Base-by-base conservation (phyloP, 768 basidiomycete genomes). In the Tubosaeta sp. region DNA sequence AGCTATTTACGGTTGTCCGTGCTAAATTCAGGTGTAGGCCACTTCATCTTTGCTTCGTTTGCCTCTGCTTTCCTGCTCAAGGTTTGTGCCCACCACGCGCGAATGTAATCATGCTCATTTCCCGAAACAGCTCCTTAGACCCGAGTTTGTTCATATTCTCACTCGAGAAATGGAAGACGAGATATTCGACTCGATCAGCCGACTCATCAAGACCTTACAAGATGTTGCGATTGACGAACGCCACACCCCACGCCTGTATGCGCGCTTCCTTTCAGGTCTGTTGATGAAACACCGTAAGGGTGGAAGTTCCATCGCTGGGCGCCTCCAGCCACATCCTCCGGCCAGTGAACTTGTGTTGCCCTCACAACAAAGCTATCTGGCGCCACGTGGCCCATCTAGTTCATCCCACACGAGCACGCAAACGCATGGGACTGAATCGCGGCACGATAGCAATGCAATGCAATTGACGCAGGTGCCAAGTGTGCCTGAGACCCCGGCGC, bases 41-140 rank as follows among this genome's bases (percentile, higher is more conserved):
- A 88, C 61, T 90, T 90, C 55, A 76, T 90, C 29, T 90, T 90
- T 60, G 79, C 84, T 3, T 80, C 86, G 1, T 91, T 91, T 61
- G 88, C 89, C 1, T 87, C 86, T 22, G 89, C 88, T 1, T 91
- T 90, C 71, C 71, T 91, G 47, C 78, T 90, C 56, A 90, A 90
- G 77, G 86, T 86, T 44, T 10, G 71, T 64, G 41, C 3, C 36
- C 9, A 24, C 12, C 9, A 16, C 5, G 18, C 9, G 34, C 21
- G 21, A 25, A 25, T 16, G 13, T 7, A 32, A 22, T 1, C n/a
- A 21, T 48, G 12, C 44, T 54, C 40, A 46, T 35, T 30, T 10
- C 32, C 47, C 16, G 25, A 32, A 35, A 52, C 50, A 88, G 84
- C 74, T 90, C 27, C 76, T 91, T 27, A 80, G 83, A 41, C 87